phyloP scores from a whole-genome alignment of 1,284 basidiomycete genomes.

The Apiotrichum gamsii region DNA sequence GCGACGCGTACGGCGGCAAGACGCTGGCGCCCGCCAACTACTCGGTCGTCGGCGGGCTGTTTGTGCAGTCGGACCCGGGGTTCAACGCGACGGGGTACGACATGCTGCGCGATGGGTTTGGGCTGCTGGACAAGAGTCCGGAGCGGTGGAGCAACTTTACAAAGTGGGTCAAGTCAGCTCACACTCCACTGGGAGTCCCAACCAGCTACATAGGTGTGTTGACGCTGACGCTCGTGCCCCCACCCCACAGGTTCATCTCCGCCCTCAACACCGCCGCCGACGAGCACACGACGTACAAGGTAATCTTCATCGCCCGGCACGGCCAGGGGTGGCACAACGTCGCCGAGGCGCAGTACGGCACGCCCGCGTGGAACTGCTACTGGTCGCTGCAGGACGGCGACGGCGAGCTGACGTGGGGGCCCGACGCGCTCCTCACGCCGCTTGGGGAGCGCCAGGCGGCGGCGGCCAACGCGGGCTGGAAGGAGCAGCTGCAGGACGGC shows the following conservation, averaged over 20 bases:
- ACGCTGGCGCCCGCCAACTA: slow-evolving; percentile 23
- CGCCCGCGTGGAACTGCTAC: slow-evolving; percentile 37
- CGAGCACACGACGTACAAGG: slow-evolving; percentile 34
- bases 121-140: slow-evolving; percentile 31
- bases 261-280: slow-evolving; percentile 28
- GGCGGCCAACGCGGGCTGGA: slow-evolving; percentile 30
- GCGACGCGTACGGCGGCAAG: background rate
- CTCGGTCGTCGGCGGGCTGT: slow-evolving; percentile 22
- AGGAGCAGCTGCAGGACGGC: slow-evolving; percentile 19
- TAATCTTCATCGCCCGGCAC: slow-evolving; percentile 44
- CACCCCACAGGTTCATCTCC: slow-evolving; percentile 17
- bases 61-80: slow-evolving; percentile 15
- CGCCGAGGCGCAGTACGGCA: slow-evolving; percentile 40
- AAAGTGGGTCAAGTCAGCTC: slow-evolving; percentile 14
- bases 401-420: slow-evolving; percentile 35
- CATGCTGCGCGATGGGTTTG: slow-evolving; percentile 30
- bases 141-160: slow-evolving; percentile 23
- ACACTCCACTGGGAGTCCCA: no score
- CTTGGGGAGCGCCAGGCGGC: slow-evolving; percentile 27
- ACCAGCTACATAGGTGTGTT: no score
- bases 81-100: slow-evolving; percentile 26
- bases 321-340: slow-evolving; percentile 41
- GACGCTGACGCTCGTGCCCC: background rate
- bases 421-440: slow-evolving; percentile 33
- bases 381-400: slow-evolving; percentile 26